phyloP scores from a whole-genome alignment of 768 basidiomycete species.

The Suillus subaureus region DNA sequence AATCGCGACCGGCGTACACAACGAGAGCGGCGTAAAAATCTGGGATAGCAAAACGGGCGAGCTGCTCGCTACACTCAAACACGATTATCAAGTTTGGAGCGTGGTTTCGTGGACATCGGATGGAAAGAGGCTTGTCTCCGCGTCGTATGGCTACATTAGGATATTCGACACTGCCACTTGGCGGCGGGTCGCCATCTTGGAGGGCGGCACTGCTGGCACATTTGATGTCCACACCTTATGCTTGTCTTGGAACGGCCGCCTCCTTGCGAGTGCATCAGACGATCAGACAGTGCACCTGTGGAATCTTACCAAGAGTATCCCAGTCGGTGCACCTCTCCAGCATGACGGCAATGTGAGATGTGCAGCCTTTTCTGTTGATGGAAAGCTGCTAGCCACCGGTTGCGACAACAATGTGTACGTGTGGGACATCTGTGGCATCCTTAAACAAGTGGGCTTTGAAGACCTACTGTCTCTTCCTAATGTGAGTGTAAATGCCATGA shows the following conservation, averaged over 20 bases:
- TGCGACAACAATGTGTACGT: background rate
- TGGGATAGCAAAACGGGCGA: background rate
- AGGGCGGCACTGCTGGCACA: background rate
- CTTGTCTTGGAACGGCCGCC: background rate
- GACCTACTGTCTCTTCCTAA: background rate
- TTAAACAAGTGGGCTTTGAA: background rate
- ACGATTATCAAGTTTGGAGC: background rate
- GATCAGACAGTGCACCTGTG: background rate
- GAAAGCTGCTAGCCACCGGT: background rate
- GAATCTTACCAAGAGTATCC: background rate
- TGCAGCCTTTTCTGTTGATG: background rate
- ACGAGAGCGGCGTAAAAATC: background rate
- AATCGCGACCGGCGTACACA: background rate
- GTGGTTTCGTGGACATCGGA: background rate
- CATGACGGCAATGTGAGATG: background rate
- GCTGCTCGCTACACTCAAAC: background rate
- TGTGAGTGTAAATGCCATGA: background rate
- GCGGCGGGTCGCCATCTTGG: background rate
- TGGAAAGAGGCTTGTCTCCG: background rate
- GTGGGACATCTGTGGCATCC: background rate
- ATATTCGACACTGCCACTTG: slow-evolving; percentile 1
- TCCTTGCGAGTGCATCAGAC: background rate
- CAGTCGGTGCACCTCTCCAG: background rate
- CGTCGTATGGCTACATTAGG: background rate
- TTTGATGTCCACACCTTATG: background rate